Conservation (phyloP, 768 basidiomycete genomes). For the Lactarius sp. region DNA sequence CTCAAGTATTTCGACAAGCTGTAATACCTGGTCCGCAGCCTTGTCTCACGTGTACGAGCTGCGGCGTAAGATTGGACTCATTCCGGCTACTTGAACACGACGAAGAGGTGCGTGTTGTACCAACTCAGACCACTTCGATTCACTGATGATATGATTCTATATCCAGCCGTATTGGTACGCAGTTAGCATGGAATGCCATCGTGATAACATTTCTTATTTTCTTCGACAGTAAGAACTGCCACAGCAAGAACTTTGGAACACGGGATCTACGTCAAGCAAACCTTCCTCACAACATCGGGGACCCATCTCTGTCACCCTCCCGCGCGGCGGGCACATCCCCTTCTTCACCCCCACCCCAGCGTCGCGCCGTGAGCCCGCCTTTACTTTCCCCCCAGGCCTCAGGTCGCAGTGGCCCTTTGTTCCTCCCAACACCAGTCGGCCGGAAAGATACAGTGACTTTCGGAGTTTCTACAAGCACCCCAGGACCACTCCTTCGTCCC, state of each 20-base stretch:
- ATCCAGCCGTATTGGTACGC: constrained; percentile 44
- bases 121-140: constrained; percentile 9
- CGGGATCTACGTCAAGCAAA: constrained; percentile 68
- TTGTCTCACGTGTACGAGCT: constrained; percentile 73
- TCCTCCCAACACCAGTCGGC: constrained; percentile 26
- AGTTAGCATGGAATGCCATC: neutral
- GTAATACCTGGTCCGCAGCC: constrained; percentile 41
- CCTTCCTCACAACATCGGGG: constrained; percentile 47
- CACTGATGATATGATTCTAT: neutral
- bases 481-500: constrained; percentile 37
- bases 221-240: constrained; percentile 67
- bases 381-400: constrained; percentile 28
- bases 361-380: constrained; percentile 35
- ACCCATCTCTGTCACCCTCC: constrained; percentile 30
- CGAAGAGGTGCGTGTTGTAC: constrained; percentile 48
- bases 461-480: constrained; percentile 19
- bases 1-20: constrained; percentile 6
- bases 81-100: constrained; percentile 77
- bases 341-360: constrained; percentile 26
- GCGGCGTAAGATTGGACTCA: constrained; percentile 76
- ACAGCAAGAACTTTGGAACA: constrained; percentile 74
- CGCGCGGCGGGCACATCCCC: constrained; percentile 14
- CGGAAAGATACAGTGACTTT: constrained; percentile 30
- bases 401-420: constrained; percentile 18
- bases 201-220: constrained; percentile 9